Conservation (phyloP, 176 grass and related monocot genomes). For the Cocos nucifera region DNA sequence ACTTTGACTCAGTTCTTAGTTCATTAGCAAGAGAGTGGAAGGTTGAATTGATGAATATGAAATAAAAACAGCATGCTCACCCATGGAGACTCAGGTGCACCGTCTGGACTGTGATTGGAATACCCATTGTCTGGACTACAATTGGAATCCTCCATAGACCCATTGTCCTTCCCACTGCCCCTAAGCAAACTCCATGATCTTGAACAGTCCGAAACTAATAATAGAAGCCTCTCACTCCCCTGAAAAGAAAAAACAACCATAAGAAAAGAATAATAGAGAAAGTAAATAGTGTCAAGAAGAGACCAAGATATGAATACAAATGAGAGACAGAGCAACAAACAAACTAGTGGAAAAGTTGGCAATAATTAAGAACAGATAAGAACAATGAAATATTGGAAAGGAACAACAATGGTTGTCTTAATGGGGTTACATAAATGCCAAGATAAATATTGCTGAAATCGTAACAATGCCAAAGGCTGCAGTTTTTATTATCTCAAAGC, state of each 20-base stretch:
- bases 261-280: not conserved
- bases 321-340: not conserved
- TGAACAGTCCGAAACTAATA: conserved; percentile 68
- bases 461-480: no score
- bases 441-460: no score
- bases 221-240: conserved; percentile 79
- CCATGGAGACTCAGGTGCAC: conserved; percentile 36
- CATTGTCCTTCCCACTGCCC: conserved; percentile 26
- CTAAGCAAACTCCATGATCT: conserved; percentile 29
- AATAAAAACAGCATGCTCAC: conserved; percentile 21
- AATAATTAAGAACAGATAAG: no score
- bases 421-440: no score
- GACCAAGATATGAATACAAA: no score
- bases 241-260: conserved; percentile 19
- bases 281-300: no score
- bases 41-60: no score
- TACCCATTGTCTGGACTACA: conserved; percentile 10
- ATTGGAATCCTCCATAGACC: conserved; percentile 11
- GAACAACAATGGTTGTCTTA: no score
- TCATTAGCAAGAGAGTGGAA: no score
- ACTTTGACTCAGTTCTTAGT: no score
- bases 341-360: not conserved
- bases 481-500: no score
- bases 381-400: no score
- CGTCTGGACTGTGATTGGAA: conserved; percentile 5